phyloP scores from a whole-genome alignment of 169 alveolate species.

The Eimeria falciformis region DNA sequence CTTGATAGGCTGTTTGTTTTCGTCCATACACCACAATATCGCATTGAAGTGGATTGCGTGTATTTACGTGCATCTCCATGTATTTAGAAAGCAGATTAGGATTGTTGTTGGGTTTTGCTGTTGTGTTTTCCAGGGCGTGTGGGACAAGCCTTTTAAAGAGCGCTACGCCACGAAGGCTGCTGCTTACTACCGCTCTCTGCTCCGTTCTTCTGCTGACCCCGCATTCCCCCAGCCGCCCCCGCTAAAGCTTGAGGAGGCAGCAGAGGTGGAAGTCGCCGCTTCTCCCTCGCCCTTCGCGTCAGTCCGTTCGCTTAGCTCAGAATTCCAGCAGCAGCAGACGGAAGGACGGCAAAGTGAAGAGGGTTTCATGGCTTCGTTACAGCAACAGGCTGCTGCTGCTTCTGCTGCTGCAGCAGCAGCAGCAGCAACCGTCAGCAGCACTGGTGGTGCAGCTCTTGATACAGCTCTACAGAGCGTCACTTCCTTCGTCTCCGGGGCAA shows the following conservation, averaged over 20 bases:
- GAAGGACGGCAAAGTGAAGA: neutral
- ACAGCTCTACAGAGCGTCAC: conserved; percentile 38
- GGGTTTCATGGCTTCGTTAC: conserved; percentile 42
- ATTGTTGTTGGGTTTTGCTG: neutral
- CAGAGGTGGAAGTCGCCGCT: neutral
- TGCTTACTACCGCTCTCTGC: conserved; percentile 74
- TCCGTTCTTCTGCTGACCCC: conserved; percentile 67
- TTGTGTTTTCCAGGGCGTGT: conserved; percentile 67
- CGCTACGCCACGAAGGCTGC: conserved; percentile 79
- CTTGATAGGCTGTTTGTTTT: neutral
- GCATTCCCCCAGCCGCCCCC: conserved; percentile 63
- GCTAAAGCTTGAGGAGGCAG: conserved; percentile 23
- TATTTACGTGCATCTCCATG: no score
- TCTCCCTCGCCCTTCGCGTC: conserved; percentile 12
- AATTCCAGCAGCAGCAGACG: conserved; percentile 45
- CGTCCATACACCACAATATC: no score
- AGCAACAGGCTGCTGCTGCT: conserved; percentile 56
- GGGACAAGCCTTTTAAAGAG: conserved; percentile 73
- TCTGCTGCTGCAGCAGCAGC: conserved; percentile 63
- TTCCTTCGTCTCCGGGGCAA: conserved; percentile 69
- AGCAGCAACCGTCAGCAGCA: conserved; percentile 70
- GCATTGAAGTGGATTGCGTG: no score
- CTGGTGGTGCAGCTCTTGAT: conserved; percentile 55
- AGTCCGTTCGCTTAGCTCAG: conserved; percentile 2
- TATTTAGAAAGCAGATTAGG: no score